phyloP scores from a whole-genome alignment of 2,329 filamentous ascomycete genomes.

The Dryadomyces quercus-mongolicae region DNA sequence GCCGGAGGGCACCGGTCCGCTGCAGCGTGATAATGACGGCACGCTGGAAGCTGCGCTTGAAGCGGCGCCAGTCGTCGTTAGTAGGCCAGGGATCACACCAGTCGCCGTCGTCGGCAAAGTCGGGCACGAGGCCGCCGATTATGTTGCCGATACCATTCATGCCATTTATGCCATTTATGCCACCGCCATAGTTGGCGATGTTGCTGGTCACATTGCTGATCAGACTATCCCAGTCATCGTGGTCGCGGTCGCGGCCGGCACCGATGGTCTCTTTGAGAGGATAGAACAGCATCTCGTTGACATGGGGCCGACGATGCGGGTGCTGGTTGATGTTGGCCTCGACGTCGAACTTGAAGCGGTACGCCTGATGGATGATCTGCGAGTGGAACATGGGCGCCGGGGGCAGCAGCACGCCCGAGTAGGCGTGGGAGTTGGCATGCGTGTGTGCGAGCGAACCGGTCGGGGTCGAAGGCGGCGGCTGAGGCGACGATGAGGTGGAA shows the following conservation, averaged over 20 bases:
- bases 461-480: too few relatives aligned
- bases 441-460: too few relatives aligned
- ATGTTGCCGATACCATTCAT: constrained; percentile 11
- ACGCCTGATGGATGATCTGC: constrained; percentile 30
- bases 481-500: too few relatives aligned
- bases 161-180: too few relatives aligned
- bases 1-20: constrained; percentile 7
- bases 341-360: constrained; percentile 34
- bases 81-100: constrained; percentile 26
- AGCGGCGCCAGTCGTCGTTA: constrained; percentile 27
- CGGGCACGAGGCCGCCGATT: constrained; percentile 8
- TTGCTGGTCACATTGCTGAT: not conserved
- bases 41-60: constrained; percentile 21
- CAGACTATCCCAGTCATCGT: constrained; percentile 13
- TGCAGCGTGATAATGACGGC: constrained; percentile 18
- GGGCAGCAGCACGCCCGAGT: not conserved
- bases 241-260: constrained; percentile 14
- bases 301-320: constrained; percentile 25
- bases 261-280: constrained; percentile 14
- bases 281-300: constrained; percentile 27
- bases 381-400: constrained; percentile 13
- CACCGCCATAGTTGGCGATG: not conserved
- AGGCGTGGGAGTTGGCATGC: not conserved
- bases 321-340: constrained; percentile 32
- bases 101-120: constrained; percentile 13